Percentiles rank a stretch among this genome's conserved stretches.
These are phyloP conservation scores for Fusarium zealandicum DNA, from an alignment of 2,329 filamentous ascomycete species.

Conservation along the genomic window DNA sequence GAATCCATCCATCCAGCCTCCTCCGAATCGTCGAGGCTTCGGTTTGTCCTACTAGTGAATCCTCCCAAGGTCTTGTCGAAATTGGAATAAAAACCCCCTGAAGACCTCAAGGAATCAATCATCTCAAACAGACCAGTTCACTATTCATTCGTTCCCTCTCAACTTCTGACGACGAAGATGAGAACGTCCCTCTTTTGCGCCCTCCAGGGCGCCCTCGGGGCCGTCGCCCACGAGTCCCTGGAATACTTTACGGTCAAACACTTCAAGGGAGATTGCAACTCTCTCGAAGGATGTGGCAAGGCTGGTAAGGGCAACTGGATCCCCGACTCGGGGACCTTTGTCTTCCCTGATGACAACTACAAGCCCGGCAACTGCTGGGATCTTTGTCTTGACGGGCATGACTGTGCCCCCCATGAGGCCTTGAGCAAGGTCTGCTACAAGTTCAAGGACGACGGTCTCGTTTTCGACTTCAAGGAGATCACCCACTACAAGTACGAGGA, in stretches of 20 bases:
- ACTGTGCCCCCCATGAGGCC: slow-evolving; percentile 36
- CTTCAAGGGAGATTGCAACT: slow-evolving; percentile 13
- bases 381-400: slow-evolving; percentile 30
- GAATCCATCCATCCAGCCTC: slow-evolving; percentile 7
- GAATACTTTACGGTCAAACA: slow-evolving; percentile 31
- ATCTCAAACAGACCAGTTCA: slow-evolving; percentile 25
- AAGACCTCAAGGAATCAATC: slow-evolving; percentile 1
- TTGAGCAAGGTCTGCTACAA: slow-evolving; percentile 36
- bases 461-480: slow-evolving; percentile 37
- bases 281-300: slow-evolving; percentile 36
- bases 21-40: background rate
- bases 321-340: slow-evolving; percentile 37
- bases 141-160: slow-evolving; percentile 29
- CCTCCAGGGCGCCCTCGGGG: slow-evolving; percentile 37
- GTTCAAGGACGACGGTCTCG: slow-evolving; percentile 38
- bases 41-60: background rate
- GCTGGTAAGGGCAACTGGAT: slow-evolving; percentile 37
- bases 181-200: slow-evolving; percentile 37
- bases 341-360: slow-evolving; percentile 35
- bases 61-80: too few species aligned
- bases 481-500: slow-evolving; percentile 42
- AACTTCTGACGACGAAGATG: slow-evolving; percentile 29
- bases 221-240: slow-evolving; percentile 35
- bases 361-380: slow-evolving; percentile 36
- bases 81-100: slow-evolving; percentile 22